phyloP scores from a whole-genome alignment of 2,329 filamentous ascomycete species.

The Colletotrichum lini region DNA sequence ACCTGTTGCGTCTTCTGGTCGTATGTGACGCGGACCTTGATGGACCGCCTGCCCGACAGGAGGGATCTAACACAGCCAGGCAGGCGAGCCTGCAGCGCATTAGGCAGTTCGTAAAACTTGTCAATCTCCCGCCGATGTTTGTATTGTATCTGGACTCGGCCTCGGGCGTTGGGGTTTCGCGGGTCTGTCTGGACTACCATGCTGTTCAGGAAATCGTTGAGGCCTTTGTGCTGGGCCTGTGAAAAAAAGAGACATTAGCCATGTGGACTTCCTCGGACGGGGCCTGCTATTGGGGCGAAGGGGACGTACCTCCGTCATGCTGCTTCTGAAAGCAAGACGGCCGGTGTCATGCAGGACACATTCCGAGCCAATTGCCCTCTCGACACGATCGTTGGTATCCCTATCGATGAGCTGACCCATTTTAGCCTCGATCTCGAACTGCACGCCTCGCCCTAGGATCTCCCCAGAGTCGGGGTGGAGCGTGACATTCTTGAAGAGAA shows the following conservation, averaged over 20 bases:
- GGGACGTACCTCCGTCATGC: constrained; percentile 85
- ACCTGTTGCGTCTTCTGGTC: constrained; percentile 80
- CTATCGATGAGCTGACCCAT: constrained; percentile 85
- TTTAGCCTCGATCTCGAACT: constrained; percentile 96
- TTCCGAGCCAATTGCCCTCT: constrained; percentile 78
- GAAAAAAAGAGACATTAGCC: background rate
- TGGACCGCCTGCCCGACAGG: constrained; percentile 68
- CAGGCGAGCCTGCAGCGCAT: constrained; percentile 70
- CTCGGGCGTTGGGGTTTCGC: constrained; percentile 62
- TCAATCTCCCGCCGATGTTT: constrained; percentile 87
- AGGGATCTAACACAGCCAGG: constrained; percentile 75
- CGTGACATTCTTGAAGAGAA: constrained; percentile 81
- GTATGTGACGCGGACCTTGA: constrained; percentile 81
- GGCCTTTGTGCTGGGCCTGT: constrained; percentile 82
- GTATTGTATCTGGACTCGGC: constrained; percentile 79
- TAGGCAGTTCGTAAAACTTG: constrained; percentile 83
- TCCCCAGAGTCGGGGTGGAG: constrained; percentile 76
- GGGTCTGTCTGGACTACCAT: constrained; percentile 72
- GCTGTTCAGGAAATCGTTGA: constrained; percentile 89
- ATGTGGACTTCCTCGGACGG: background rate
- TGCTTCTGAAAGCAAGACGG: constrained; percentile 82
- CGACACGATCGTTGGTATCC: constrained; percentile 77
- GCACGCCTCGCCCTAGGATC: constrained; percentile 74
- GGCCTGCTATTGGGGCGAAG: background rate
- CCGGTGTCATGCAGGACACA: constrained; percentile 75